Percentiles rank a stretch among this genome's conserved stretches.
Evolutionary conservation across 2,329 filamentous ascomycete species (phyloP).

Genomic region (Malbranchea zuffiana): DNA sequence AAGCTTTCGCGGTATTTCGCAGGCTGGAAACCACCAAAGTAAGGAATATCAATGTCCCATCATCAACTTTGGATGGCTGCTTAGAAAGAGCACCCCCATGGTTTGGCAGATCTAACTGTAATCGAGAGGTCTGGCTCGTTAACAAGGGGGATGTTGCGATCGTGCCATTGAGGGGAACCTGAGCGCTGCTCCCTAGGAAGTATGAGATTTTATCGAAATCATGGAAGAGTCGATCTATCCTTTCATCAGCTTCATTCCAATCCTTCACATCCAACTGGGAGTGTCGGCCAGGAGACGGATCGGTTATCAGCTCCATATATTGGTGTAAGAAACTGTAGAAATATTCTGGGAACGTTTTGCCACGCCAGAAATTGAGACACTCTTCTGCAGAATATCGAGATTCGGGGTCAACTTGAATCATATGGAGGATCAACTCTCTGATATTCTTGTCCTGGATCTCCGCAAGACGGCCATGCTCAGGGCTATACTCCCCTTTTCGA

Average conservation of each 20-base stretch:
- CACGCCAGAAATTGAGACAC: constrained; percentile 83
- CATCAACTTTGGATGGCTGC: constrained; percentile 57
- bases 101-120: constrained; percentile 77
- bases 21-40: constrained; percentile 80
- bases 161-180: constrained; percentile 26
- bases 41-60: constrained; percentile 85
- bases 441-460: constrained; percentile 83
- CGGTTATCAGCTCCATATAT: constrained; percentile 92
- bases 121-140: constrained; percentile 45
- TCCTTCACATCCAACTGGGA: constrained; percentile 59
- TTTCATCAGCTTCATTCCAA: constrained; percentile 77
- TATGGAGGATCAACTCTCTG: constrained; percentile 79
- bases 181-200: constrained; percentile 66
- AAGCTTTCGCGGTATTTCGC: constrained; percentile 75
- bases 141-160: constrained; percentile 24
- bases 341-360: constrained; percentile 87
- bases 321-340: constrained; percentile 97
- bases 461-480: constrained; percentile 64
- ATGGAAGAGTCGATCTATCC: constrained; percentile 83
- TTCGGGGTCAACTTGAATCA: constrained; percentile 91
- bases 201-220: constrained; percentile 98
- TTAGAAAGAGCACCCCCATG: constrained; percentile 60
- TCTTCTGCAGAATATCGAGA: constrained; percentile 87
- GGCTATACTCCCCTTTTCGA: constrained; percentile 83
- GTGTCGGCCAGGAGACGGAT: constrained; percentile 69